These are phyloP conservation scores for Ramalina peruviana DNA, from an alignment of 495 filamentous ascomycete species.

Conservation along the genomic window DNA sequence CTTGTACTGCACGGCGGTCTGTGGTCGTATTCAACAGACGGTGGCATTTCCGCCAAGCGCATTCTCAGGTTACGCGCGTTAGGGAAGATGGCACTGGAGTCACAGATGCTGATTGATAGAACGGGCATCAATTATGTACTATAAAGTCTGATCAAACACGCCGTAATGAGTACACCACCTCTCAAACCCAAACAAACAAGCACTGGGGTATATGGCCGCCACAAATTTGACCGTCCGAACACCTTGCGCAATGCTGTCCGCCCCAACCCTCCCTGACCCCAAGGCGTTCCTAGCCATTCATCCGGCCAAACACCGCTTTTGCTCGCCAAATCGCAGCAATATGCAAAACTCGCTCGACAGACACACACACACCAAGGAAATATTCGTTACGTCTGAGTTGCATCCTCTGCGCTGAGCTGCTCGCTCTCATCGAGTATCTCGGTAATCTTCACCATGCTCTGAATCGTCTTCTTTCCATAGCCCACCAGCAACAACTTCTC, in stretches of 20 bases:
- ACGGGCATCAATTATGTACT: no score
- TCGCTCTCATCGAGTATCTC: constrained; percentile 87
- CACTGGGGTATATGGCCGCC: constrained; percentile 5
- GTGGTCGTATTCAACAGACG: no score
- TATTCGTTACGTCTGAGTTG: background rate
- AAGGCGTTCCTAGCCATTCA: background rate
- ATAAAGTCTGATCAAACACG: no score
- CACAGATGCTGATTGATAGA: no score
- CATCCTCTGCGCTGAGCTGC: constrained; percentile 52
- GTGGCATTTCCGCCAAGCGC: no score
- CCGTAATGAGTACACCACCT: no score
- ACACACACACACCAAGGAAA: background rate
- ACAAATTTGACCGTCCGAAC: background rate
- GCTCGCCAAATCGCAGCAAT: constrained; percentile 13
- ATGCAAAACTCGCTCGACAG: background rate
- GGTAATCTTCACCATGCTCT: constrained; percentile 68
- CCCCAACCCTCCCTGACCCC: background rate
- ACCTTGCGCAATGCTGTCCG: background rate
- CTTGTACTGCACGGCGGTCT: no score
- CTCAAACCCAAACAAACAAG: background rate
- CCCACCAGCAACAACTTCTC: constrained; percentile 91
- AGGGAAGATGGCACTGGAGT: no score
- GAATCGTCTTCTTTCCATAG: constrained; percentile 72
- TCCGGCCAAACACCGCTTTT: constrained; percentile 6
- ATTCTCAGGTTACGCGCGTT: no score